These are phyloP conservation scores for Remersonia thermophila DNA, from an alignment of 2,329 filamentous ascomycete species.

Conservation along the genomic window DNA sequence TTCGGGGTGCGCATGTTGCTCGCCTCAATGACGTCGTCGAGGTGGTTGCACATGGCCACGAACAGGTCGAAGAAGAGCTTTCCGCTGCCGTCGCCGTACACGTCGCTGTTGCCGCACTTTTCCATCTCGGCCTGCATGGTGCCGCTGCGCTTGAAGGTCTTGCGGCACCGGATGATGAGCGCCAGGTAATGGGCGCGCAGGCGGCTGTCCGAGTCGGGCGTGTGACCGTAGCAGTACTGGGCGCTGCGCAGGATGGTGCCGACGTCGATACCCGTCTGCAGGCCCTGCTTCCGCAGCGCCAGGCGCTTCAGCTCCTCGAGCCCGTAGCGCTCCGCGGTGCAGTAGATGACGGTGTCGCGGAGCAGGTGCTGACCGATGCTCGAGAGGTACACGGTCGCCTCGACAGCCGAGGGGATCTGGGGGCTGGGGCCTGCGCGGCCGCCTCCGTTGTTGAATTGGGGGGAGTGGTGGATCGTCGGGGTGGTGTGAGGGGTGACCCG, in stretches of 20 bases:
- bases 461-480: constrained; percentile 36
- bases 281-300: constrained; percentile 84
- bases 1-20: constrained; percentile 52
- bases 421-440: constrained; percentile 34
- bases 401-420: constrained; percentile 50
- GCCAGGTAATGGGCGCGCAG: constrained; percentile 95
- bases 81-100: constrained; percentile 29
- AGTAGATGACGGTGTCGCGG: constrained; percentile 90
- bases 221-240: constrained; percentile 91
- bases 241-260: constrained; percentile 83
- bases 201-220: constrained; percentile 80
- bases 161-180: constrained; percentile 91
- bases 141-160: constrained; percentile 95
- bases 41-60: constrained; percentile 95
- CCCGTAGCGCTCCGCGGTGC: constrained; percentile 78
- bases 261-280: constrained; percentile 86
- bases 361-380: constrained; percentile 66
- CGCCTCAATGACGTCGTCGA: constrained; percentile 87
- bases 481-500: constrained; percentile 33
- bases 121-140: constrained; percentile 99
- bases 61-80: constrained; percentile 98
- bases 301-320: constrained; percentile 86
- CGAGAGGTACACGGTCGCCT: constrained; percentile 67
- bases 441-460: constrained; percentile 23
- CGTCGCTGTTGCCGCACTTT: constrained; percentile 50